Conservation (phyloP, 768 basidiomycete species). For the Hemileccinum rubropunctum region DNA sequence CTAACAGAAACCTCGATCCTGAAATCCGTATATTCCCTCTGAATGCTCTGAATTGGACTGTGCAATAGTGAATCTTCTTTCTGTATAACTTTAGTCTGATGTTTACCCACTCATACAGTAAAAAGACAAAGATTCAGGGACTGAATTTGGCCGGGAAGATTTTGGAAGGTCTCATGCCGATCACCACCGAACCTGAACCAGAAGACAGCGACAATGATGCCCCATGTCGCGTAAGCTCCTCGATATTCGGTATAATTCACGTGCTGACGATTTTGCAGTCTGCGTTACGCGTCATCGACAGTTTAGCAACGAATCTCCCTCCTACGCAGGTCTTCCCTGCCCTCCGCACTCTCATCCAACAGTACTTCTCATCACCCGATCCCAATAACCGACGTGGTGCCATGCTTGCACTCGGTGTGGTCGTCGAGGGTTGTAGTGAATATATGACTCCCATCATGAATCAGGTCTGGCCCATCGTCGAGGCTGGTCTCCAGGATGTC, state of each 20-base stretch:
- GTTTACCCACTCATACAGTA: conserved; percentile 47
- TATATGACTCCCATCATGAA: conserved; percentile 92
- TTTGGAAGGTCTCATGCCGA: conserved; percentile 89
- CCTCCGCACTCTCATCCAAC: conserved; percentile 75
- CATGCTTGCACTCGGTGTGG: conserved; percentile 92
- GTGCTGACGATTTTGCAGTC: conserved; percentile 47
- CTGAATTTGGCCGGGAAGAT: conserved; percentile 82
- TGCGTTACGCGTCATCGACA: conserved; percentile 92
- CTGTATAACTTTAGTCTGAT: background rate
- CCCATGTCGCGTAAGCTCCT: conserved; percentile 72
- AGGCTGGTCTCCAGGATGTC: conserved; percentile 79
- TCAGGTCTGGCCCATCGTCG: conserved; percentile 92
- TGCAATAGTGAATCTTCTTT: conserved; percentile 73
- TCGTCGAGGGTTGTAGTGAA: conserved; percentile 97
- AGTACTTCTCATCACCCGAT: conserved; percentile 82
- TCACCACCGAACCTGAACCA: conserved; percentile 90
- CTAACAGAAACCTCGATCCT: conserved; percentile 67
- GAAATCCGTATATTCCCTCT: conserved; percentile 88
- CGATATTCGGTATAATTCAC: background rate
- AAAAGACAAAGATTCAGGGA: conserved; percentile 93
- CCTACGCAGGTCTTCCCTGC: conserved; percentile 96
- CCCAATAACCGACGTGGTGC: conserved; percentile 83
- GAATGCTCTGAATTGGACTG: conserved; percentile 94
- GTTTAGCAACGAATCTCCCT: conserved; percentile 87
- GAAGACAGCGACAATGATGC: conserved; percentile 93